A percentile compares a stretch with the other conserved stretches of the same genome.
phyloP scores from a whole-genome alignment of 2,329 filamentous ascomycete genomes.

The Monilinia laxa region DNA sequence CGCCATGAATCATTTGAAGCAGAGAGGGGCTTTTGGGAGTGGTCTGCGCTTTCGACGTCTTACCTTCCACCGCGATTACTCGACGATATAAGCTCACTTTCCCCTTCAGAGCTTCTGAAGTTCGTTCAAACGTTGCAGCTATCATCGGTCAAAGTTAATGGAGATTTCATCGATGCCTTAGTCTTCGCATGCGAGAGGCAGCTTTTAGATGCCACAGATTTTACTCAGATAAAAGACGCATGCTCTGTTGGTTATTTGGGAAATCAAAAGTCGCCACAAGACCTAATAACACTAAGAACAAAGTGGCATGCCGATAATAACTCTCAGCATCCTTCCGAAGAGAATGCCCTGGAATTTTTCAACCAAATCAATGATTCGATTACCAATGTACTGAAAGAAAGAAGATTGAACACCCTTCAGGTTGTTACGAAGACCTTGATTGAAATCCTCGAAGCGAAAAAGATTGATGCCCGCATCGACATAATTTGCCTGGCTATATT shows the following conservation, averaged over 20 bases:
- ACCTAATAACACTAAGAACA: conserved; percentile 44
- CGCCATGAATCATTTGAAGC: conserved; percentile 41
- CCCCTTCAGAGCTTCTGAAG: conserved; percentile 36
- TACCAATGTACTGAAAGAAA: conserved; percentile 28
- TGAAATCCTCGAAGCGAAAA: conserved; percentile 11
- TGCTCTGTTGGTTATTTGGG: conserved; percentile 45
- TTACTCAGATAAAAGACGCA: conserved; percentile 44
- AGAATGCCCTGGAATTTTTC: conserved; percentile 43
- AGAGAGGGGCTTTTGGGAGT: conserved; percentile 43
- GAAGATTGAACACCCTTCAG: conserved; percentile 17
- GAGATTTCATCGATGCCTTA: conserved; percentile 6
- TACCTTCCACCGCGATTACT: conserved; percentile 42
- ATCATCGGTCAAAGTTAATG: not conserved
- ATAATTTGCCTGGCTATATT: conserved; percentile 58
- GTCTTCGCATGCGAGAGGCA: conserved; percentile 18
- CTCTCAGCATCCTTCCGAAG: conserved; percentile 41
- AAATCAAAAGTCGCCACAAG: conserved; percentile 41
- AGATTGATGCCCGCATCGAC: conserved; percentile 51
- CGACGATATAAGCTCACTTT: conserved; percentile 45
- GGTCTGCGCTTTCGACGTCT: conserved; percentile 37
- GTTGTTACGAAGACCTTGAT: conserved; percentile 13
- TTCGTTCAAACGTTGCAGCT: conserved; percentile 21
- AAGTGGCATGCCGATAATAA: conserved; percentile 46
- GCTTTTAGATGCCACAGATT: conserved; percentile 20
- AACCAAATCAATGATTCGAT: conserved; percentile 39